Evolutionary conservation across 805 yeast genomes (phyloP).

Genomic region (Candida railenensis): DNA sequence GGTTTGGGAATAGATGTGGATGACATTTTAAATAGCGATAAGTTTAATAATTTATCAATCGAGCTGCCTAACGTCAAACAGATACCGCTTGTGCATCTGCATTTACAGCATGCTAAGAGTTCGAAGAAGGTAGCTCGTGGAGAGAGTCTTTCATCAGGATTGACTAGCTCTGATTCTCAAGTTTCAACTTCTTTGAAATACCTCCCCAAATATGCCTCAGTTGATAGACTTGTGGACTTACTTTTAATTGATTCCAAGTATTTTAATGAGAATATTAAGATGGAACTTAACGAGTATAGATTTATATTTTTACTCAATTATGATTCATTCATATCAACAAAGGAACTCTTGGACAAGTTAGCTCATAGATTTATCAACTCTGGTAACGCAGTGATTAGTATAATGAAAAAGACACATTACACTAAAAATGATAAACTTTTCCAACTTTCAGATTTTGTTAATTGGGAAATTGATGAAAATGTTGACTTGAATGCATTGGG

Average conservation of each 20-base stretch:
- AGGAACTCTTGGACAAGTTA: conserved; percentile 37
- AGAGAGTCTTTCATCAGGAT: conserved; percentile 2
- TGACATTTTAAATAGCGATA: conserved; percentile 39
- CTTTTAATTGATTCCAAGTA: conserved; percentile 67
- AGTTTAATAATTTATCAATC: conserved; percentile 30
- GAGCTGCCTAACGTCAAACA: conserved; percentile 7
- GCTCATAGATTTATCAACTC: conserved; percentile 42
- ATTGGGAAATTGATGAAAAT: conserved; percentile 50
- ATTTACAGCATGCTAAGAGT: neutral
- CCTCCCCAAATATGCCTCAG: conserved; percentile 52
- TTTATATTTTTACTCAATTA: conserved; percentile 42
- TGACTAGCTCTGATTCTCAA: neutral
- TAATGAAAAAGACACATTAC: conserved; percentile 33
- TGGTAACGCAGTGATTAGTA: conserved; percentile 44
- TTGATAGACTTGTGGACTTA: conserved; percentile 77
- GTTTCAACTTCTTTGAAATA: conserved; percentile 16
- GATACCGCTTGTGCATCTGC: neutral
- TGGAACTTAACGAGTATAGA: conserved; percentile 41
- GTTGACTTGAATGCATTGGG: conserved; percentile 40
- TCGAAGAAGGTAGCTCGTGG: neutral
- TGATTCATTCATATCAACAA: conserved; percentile 38
- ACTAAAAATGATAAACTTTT: conserved; percentile 12
- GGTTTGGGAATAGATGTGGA: conserved; percentile 45
- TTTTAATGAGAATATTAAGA: conserved; percentile 41
- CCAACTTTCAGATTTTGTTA: conserved; percentile 45